Base-by-base conservation (phyloP, 768 basidiomycete species). In the Naganishia vishniacii region DNA sequence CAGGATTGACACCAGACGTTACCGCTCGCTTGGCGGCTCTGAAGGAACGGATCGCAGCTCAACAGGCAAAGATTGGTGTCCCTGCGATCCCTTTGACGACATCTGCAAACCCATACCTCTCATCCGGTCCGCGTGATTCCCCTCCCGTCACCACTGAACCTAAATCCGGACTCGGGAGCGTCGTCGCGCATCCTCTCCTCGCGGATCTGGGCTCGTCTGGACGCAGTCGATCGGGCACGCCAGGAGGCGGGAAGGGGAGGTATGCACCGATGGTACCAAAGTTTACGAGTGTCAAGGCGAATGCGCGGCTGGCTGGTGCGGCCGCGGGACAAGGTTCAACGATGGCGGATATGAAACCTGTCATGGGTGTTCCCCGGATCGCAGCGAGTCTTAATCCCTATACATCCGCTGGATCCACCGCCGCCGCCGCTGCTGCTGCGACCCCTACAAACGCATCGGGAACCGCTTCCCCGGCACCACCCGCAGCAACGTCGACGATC, bases 181-280 rank as follows among this genome's bases (percentile, higher is more conserved):
- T 65, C 4, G 45, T 40, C 8, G 53, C 48, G 12, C 59, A 62
- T 53, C 64, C 56, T 18, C 18, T 51, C 23, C 31, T 53, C 18
- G 62, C 47, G 25, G 62, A 61, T 40, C 45, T 61, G 15, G 23
- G 28, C 12, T 41, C 53, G 4, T 9, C 15, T 2, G 32, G 23
- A 16, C n/a, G 13, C 2, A 32, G 29, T 16, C 34, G 37, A 5
- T 37, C 53, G 1, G 37, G 53, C 40, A 16, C 40, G 25, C 58
- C 37, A 20, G 3, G 41, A 7, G 23, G 3, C 78, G 69, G 72
- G 51, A 91, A 93, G 77, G 90, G 95, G 76, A 80, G 88, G 66
- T 95, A 95, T 78, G 94, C 93, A 75, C 70, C 94, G 18, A 97
- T 99, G 93, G 92, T 93, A 68, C 95, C 95, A 53, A 99, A 99